Evolutionary conservation across 306 rosid species (phyloP).

Genomic region (barrel medic (Medicago truncatula)): DNA sequence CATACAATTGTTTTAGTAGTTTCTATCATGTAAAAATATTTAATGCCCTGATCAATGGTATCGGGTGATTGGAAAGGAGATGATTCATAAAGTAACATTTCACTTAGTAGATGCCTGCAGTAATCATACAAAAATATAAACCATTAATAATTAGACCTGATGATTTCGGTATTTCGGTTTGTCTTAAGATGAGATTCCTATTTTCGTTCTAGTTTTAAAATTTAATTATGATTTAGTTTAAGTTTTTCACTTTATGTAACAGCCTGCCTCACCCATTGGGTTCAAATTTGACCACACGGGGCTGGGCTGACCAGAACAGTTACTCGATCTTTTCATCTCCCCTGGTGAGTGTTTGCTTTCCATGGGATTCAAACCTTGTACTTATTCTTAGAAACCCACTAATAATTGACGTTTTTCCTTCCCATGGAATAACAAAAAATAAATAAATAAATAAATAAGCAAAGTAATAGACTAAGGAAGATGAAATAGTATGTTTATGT

Average conservation of each 20-base stretch:
- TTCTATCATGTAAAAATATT: conserved; percentile 16
- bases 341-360: too few species aligned
- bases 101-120: neutral
- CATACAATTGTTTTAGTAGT: conserved; percentile 19
- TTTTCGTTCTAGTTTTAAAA: neutral
- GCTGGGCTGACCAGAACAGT: too few species aligned
- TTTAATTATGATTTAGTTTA: neutral
- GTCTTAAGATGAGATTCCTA: neutral
- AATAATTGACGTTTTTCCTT: too few species aligned
- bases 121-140: neutral
- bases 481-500: neutral
- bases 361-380: too few species aligned
- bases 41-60: conserved; percentile 24
- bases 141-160: neutral
- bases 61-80: conserved; percentile 18
- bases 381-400: too few species aligned
- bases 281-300: too few species aligned
- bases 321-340: too few species aligned
- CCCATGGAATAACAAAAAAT: neutral
- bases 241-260: too few species aligned
- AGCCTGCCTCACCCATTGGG: too few species aligned
- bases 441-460: neutral
- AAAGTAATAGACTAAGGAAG: neutral
- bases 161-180: neutral
- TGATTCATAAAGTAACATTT: neutral